Conservation (phyloP, 2,329 filamentous ascomycete species). For the Thermoascus crustaceus region DNA sequence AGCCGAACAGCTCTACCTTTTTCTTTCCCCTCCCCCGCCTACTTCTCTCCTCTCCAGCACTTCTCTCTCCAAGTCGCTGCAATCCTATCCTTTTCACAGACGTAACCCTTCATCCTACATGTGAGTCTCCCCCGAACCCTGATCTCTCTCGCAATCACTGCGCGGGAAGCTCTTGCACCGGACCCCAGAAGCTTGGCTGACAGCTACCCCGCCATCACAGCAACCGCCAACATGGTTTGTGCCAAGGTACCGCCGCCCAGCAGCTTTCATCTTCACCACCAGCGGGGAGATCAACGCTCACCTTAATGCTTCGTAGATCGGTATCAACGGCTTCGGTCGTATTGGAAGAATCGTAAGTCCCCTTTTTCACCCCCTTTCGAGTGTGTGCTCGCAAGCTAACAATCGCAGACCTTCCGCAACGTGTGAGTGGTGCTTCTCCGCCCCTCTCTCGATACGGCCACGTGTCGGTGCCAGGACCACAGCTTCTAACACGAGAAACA, state of each 20-base stretch:
- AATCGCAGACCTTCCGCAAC: slow-evolving; percentile 77
- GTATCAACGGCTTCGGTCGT: slow-evolving; percentile 99
- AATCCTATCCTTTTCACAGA: slow-evolving; percentile 4
- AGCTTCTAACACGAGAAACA: slow-evolving; percentile 22
- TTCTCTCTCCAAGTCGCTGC: slow-evolving; percentile 2
- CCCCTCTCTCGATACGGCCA: neutral
- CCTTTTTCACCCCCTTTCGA: slow-evolving; percentile 2
- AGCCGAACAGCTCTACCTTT: slow-evolving; percentile 28
- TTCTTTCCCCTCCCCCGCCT: slow-evolving; percentile 21
- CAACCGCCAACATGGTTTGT: slow-evolving; percentile 25
- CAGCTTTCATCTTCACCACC: neutral
- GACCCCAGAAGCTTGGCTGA: slow-evolving; percentile 16
- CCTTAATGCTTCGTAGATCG: slow-evolving; percentile 61
- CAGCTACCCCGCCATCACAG: slow-evolving; percentile 19
- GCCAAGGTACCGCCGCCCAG: slow-evolving; percentile 21
- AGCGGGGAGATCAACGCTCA: slow-evolving; percentile 23
- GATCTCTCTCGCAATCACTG: too few relatives aligned
- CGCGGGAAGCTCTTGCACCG: slow-evolving; percentile 5
- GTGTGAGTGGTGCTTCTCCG: slow-evolving; percentile 49
- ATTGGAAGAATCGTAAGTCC: slow-evolving; percentile 79
- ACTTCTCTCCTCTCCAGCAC: slow-evolving; percentile 11
- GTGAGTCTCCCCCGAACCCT: slow-evolving; percentile 1
- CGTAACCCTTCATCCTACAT: slow-evolving; percentile 1
- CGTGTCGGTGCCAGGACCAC: neutral
- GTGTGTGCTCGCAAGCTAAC: slow-evolving; percentile 17